These are phyloP conservation scores for Suhomyces sp. DNA, from an alignment of 805 yeast genomes.

Conservation along the genomic window DNA sequence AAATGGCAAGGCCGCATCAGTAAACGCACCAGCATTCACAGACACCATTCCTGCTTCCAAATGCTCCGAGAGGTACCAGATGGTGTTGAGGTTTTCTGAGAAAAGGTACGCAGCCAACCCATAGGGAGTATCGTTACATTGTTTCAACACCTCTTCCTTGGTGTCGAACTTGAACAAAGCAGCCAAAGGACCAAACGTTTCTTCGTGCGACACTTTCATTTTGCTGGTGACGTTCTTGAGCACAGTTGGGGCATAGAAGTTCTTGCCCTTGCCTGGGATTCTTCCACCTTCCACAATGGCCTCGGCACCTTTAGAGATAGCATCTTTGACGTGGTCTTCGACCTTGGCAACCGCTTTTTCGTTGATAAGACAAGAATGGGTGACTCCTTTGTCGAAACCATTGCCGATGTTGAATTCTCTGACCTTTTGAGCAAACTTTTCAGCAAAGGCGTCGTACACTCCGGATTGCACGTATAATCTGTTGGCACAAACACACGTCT, in stretches of 20 bases:
- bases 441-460: conserved; percentile 47
- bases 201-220: conserved; percentile 52
- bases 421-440: conserved; percentile 44
- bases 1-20: conserved; percentile 54
- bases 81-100: conserved; percentile 48
- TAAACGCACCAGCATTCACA: conserved; percentile 56
- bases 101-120: conserved; percentile 64
- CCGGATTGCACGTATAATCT: conserved; percentile 54
- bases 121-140: conserved; percentile 52
- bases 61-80: conserved; percentile 52
- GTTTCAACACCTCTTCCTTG: conserved; percentile 49
- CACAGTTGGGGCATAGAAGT: conserved; percentile 55
- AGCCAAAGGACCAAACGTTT: conserved; percentile 65
- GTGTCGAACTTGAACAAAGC: conserved; percentile 55
- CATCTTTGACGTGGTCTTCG: conserved; percentile 52
- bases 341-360: conserved; percentile 50
- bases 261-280: conserved; percentile 45
- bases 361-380: conserved; percentile 59
- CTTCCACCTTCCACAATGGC: conserved; percentile 52
- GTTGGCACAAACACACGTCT: conserved; percentile 65
- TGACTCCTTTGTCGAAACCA: conserved; percentile 49
- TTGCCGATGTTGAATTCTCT: conserved; percentile 50
- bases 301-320: conserved; percentile 52
- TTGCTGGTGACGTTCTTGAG: conserved; percentile 49
- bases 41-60: conserved; percentile 66